A percentile compares a stretch with the other conserved stretches of the same genome.
Evolutionary conservation across 1,284 basidiomycete genomes (phyloP).

Genomic region (Pyrrhoderma lamaoense): DNA sequence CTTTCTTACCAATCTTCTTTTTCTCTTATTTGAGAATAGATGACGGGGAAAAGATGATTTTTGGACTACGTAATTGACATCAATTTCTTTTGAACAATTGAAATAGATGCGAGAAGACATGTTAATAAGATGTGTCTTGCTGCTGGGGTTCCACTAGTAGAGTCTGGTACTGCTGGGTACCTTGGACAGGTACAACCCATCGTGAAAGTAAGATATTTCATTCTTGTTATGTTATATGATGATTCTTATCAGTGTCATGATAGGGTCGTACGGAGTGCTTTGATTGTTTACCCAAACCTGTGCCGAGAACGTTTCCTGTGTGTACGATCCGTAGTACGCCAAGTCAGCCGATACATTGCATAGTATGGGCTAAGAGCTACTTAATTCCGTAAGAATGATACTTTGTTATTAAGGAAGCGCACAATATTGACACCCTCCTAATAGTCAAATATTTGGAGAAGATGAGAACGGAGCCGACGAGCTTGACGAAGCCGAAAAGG

Average conservation of each 20-base stretch:
- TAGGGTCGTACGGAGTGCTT: conserved; percentile 87
- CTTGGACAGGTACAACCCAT: conserved; percentile 80
- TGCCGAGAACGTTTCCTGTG: conserved; percentile 92
- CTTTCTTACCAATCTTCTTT: background rate
- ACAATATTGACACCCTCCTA: too few species aligned
- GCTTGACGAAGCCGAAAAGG: conserved; percentile 78
- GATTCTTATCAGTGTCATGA: background rate
- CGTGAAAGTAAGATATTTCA: conserved; percentile 45
- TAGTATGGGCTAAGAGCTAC: conserved; percentile 99
- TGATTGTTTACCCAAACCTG: conserved; percentile 84
- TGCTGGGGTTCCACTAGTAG: conserved; percentile 83
- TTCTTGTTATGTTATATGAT: conserved; percentile 1
- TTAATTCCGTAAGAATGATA: conserved; percentile 78
- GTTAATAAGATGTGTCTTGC: conserved; percentile 98
- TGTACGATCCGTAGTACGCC: conserved; percentile 98
- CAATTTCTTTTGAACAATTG: background rate
- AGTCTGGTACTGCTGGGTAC: conserved; percentile 96
- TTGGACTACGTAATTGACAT: background rate
- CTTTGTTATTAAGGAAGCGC: too few species aligned
- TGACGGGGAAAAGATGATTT: background rate
- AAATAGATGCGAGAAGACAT: conserved; percentile 77
- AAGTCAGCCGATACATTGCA: conserved; percentile 96
- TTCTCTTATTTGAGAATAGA: too few species aligned
- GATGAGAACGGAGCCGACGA: conserved; percentile 75
- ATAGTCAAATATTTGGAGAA: conserved; percentile 95